Conservation (phyloP, 306 rosid species). For the Dalbergia oliveri region DNA sequence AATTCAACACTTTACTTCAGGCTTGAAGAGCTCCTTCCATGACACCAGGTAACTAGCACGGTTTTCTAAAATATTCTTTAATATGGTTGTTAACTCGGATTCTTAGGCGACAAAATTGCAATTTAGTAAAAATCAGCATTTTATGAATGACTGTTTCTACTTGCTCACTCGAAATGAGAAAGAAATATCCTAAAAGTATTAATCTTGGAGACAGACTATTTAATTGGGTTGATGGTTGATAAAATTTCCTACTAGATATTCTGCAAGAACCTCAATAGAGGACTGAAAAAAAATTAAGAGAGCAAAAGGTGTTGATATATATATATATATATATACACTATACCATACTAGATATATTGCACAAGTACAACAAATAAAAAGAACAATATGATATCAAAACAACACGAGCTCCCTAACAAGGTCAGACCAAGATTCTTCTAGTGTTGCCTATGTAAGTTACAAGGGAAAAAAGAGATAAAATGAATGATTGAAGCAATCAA, state of each 20-base stretch:
- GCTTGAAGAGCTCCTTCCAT: background rate
- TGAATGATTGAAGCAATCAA: conserved; percentile 13
- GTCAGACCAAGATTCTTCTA: conserved; percentile 90
- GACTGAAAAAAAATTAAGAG: conserved; percentile 40
- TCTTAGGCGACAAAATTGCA: conserved; percentile 36
- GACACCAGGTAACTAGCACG: no score
- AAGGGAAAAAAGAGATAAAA: background rate
- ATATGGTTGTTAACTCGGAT: conserved; percentile 12
- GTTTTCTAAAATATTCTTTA: no score
- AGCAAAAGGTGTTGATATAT: conserved; percentile 21
- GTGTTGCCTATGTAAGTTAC: conserved; percentile 72
- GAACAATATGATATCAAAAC: conserved; percentile 8
- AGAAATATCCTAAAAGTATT: conserved; percentile 74
- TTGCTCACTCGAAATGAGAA: conserved; percentile 62
- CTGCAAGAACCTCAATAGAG: conserved; percentile 87
- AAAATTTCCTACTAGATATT: conserved; percentile 92
- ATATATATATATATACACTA: background rate
- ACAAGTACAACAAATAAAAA: conserved; percentile 13
- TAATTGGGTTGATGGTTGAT: conserved; percentile 65
- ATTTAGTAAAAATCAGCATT: background rate
- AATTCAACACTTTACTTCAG: background rate
- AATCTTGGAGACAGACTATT: conserved; percentile 79
- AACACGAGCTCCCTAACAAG: conserved; percentile 96
- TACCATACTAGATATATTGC: no score
- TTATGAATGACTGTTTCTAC: conserved; percentile 66